phyloP scores from a whole-genome alignment of 371 early-diverging fungal species.

The Actinomortierella wolfii region DNA sequence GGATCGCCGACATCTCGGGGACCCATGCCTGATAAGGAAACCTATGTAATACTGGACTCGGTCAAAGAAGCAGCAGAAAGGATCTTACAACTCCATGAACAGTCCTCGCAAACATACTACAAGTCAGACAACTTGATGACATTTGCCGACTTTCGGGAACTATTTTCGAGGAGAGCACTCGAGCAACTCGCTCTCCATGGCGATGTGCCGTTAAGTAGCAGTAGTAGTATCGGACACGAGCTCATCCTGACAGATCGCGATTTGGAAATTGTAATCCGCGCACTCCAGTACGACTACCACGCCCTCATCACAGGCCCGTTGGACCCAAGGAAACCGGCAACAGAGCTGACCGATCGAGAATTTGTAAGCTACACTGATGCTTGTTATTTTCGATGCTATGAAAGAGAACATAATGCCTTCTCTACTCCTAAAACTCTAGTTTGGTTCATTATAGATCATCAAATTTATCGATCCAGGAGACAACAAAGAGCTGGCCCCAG shows the following conservation, averaged over 20 bases:
- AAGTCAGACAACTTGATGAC: slow-evolving; percentile 42
- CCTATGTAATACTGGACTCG: slow-evolving; percentile 21
- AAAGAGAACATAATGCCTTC: no score
- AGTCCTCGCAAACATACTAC: slow-evolving; percentile 20
- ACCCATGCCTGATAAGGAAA: slow-evolving; percentile 7
- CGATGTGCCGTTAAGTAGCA: not conserved
- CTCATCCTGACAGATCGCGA: slow-evolving; percentile 38
- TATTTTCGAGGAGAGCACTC: slow-evolving; percentile 35
- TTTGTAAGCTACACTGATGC: slow-evolving; percentile 8
- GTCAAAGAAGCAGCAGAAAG: slow-evolving; percentile 34
- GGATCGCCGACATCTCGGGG: slow-evolving; percentile 1
- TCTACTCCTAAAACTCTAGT: no score
- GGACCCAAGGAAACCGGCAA: slow-evolving; percentile 13
- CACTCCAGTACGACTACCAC: slow-evolving; percentile 30
- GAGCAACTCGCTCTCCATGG: slow-evolving; percentile 17
- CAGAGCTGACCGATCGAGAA: slow-evolving; percentile 29
- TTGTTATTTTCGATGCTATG: not conserved
- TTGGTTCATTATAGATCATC: slow-evolving; percentile 23
- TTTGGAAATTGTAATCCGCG: slow-evolving; percentile 32
- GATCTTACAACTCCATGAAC: slow-evolving; percentile 23
- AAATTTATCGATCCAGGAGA: slow-evolving; percentile 35
- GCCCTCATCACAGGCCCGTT: slow-evolving; percentile 26
- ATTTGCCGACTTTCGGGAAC: slow-evolving; percentile 40
- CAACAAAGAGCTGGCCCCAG: slow-evolving; percentile 20
- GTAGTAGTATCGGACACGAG: slow-evolving; percentile 8